A percentile compares a stretch with the other conserved stretches of the same genome.
phyloP scores from a whole-genome alignment of 2,329 filamentous ascomycete species.

The Colletotrichum liaoningense region DNA sequence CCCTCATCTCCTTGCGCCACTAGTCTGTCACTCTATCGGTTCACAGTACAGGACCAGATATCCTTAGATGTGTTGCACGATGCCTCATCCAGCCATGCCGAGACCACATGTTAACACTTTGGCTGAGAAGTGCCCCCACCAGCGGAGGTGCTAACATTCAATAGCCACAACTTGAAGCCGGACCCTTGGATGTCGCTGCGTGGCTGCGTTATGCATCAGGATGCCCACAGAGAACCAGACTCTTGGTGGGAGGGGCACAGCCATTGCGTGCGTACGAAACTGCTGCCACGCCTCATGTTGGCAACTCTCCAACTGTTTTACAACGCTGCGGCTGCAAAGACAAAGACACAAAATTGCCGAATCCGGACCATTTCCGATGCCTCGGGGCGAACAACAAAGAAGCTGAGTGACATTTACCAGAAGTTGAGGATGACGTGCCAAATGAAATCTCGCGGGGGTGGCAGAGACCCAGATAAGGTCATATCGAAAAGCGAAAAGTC shows the following conservation, averaged over 20 bases:
- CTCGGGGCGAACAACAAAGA: not conserved
- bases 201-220: not conserved
- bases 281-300: not conserved
- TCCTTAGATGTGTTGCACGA: conserved; percentile 14
- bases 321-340: not conserved
- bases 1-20: conserved; percentile 12
- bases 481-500: not conserved
- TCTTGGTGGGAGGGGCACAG: not conserved
- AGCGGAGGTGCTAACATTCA: not conserved
- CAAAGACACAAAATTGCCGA: not conserved
- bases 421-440: not conserved
- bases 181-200: not conserved
- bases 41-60: not conserved
- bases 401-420: not conserved
- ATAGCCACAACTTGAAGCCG: conserved; percentile 9
- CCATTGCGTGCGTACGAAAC: not conserved
- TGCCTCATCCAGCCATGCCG: conserved; percentile 7
- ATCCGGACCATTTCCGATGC: not conserved
- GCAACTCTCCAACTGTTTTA: not conserved
- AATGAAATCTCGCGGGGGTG: not conserved
- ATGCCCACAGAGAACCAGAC: not conserved
- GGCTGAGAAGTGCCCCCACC: conserved; percentile 7
- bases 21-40: conserved; percentile 12
- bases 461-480: not conserved
- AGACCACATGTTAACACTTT: conserved; percentile 4